These are phyloP conservation scores for Rosa persica DNA, from an alignment of 306 rosid species.

Conservation along the genomic window DNA sequence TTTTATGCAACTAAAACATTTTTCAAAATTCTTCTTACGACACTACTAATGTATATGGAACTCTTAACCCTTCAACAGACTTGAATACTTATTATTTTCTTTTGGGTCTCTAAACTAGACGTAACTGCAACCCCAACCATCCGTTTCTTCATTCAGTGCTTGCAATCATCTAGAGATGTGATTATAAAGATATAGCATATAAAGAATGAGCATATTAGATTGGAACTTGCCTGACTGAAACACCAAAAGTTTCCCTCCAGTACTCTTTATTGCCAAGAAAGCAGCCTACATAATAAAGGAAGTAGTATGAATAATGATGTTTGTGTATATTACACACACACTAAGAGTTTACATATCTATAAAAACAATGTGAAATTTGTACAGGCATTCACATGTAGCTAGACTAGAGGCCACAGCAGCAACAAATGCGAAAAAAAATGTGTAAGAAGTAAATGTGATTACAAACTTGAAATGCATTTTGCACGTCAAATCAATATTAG, in stretches of 20 bases:
- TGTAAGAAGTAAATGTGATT: neutral
- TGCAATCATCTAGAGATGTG: neutral
- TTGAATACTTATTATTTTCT: neutral
- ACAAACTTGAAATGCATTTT: neutral
- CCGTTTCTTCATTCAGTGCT: neutral
- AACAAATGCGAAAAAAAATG: neutral
- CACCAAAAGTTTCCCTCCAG: slow-evolving; percentile 90
- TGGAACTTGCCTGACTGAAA: slow-evolving; percentile 88
- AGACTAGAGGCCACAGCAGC: neutral
- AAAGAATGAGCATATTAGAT: neutral
- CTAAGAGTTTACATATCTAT: neutral
- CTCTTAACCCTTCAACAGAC: neutral
- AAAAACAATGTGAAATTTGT: neutral
- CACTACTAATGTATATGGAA: neutral
- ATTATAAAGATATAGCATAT: neutral
- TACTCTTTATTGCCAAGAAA: slow-evolving; percentile 89
- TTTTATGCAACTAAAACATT: neutral
- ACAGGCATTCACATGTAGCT: neutral
- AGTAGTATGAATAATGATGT: slow-evolving; percentile 3
- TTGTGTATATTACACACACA: too few relatives aligned
- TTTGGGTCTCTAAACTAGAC: neutral
- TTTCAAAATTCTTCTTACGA: neutral
- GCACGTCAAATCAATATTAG: neutral
- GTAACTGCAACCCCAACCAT: neutral
- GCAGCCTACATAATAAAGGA: slow-evolving; percentile 60